These are phyloP conservation scores for Venturia effusa DNA, from an alignment of 2,329 filamentous ascomycete species.

Conservation along the genomic window DNA sequence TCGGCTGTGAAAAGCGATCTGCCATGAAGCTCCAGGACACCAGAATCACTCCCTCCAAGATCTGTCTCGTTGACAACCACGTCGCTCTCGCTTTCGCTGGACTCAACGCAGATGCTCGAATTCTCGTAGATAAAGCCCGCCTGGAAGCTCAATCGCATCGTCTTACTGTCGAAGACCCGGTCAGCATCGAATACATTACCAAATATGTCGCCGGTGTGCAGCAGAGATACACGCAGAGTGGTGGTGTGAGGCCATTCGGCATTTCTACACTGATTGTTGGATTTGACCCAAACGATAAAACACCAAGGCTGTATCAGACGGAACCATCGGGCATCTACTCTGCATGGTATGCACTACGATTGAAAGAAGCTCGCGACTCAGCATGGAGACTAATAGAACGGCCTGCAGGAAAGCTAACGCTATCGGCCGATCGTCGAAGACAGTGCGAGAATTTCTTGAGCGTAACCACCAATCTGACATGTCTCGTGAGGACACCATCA, in stretches of 20 bases:
- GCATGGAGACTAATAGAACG: slow-evolving; percentile 13
- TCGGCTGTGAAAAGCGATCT: slow-evolving; percentile 97
- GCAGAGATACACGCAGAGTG: slow-evolving; percentile 97
- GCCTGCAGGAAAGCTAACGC: slow-evolving; percentile 87
- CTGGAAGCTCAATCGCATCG: slow-evolving; percentile 96
- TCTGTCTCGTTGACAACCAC: slow-evolving; percentile 89
- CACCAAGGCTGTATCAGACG: slow-evolving; percentile 89
- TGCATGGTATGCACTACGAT: slow-evolving; percentile 60
- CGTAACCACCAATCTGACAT: slow-evolving; percentile 98
- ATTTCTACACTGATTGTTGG: slow-evolving; percentile 97
- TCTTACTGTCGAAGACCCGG: slow-evolving; percentile 91
- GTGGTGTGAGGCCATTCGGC: slow-evolving; percentile 95
- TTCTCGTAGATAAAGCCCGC: slow-evolving; percentile 95
- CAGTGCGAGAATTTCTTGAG: slow-evolving; percentile 95
- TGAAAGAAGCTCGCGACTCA: neutral
- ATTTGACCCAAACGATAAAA: slow-evolving; percentile 89
- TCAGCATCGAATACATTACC: slow-evolving; percentile 98
- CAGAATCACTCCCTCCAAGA: slow-evolving; percentile 97
- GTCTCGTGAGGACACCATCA: slow-evolving; percentile 92
- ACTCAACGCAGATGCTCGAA: slow-evolving; percentile 93
- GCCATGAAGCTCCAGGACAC: slow-evolving; percentile 99
- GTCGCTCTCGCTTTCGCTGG: slow-evolving; percentile 96
- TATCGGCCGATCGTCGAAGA: slow-evolving; percentile 97
- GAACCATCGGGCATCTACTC: slow-evolving; percentile 99
- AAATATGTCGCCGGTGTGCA: slow-evolving; percentile 97